Conservation (phyloP, 441 rosid species). For the Pelargonium myrrhifolium region DNA sequence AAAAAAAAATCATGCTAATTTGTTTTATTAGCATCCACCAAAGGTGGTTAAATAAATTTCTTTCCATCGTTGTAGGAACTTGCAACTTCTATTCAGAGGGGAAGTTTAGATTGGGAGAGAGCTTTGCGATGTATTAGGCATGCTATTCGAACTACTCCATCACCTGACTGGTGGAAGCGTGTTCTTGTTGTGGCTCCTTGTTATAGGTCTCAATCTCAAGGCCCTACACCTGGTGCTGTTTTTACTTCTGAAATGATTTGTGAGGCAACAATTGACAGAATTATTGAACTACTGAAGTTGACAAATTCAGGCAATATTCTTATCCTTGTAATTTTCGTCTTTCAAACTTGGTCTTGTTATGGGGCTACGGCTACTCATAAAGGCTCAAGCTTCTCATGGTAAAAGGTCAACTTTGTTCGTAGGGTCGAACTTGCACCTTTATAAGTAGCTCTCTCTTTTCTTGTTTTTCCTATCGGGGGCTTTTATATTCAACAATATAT, state of each 20-base stretch:
- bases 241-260: constrained; percentile 88
- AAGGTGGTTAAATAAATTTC: constrained; percentile 10
- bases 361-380: too few relatives aligned
- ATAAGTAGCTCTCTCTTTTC: too few relatives aligned
- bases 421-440: too few relatives aligned
- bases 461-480: too few relatives aligned
- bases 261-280: constrained; percentile 87
- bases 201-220: constrained; percentile 62
- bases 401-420: too few relatives aligned
- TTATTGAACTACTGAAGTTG: constrained; percentile 80
- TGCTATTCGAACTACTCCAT: constrained; percentile 91
- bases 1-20: background rate
- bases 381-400: too few relatives aligned
- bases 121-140: constrained; percentile 94
- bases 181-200: constrained; percentile 87
- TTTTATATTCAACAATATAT: background rate
- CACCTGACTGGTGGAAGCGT: constrained; percentile 99
- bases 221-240: constrained; percentile 92
- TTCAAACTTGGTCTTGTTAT: background rate
- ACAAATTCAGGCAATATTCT: constrained; percentile 78
- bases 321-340: constrained; percentile 21
- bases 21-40: background rate
- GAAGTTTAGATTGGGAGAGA: constrained; percentile 99
- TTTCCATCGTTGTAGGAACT: constrained; percentile 56
- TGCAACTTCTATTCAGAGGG: constrained; percentile 77